These are phyloP conservation scores for Amanita polypyramis DNA, from an alignment of 768 basidiomycete genomes.

Conservation along the genomic window DNA sequence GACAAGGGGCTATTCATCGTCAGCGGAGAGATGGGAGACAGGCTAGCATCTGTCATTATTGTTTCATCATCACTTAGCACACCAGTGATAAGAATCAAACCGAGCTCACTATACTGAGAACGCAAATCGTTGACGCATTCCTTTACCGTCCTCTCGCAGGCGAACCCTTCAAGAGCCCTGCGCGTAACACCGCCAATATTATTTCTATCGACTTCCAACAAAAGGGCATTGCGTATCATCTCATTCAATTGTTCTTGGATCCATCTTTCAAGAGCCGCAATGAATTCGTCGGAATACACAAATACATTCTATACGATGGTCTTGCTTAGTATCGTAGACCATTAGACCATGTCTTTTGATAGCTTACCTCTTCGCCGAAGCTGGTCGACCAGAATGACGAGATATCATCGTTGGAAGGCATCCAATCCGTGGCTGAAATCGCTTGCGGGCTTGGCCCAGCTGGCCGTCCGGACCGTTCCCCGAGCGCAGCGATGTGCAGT, in stretches of 20 bases:
- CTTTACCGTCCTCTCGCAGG: conserved; percentile 11
- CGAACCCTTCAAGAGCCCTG: conserved; percentile 11
- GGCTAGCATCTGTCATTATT: not conserved
- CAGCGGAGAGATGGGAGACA: not conserved
- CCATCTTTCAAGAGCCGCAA: conserved; percentile 10
- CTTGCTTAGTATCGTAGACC: conserved; percentile 4
- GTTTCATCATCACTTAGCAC: not conserved
- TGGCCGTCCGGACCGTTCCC: not conserved
- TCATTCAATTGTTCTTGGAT: conserved; percentile 12
- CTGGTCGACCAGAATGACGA: conserved; percentile 16
- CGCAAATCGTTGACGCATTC: conserved; percentile 7
- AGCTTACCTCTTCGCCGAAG: conserved; percentile 15
- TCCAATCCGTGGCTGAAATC: conserved; percentile 8
- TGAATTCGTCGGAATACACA: not conserved
- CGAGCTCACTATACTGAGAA: conserved; percentile 1
- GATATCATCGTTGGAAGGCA: conserved; percentile 9
- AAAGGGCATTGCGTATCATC: conserved; percentile 4
- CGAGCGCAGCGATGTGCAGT: not conserved
- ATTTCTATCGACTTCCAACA: conserved; percentile 12
- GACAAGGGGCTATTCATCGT: not conserved
- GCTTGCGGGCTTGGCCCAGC: not conserved
- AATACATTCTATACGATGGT: not conserved
- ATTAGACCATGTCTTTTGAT: not conserved
- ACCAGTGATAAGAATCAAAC: not conserved
- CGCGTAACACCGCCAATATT: conserved; percentile 15